Evolutionary conservation across 768 basidiomycete species (phyloP), one percentile per base, ranked within the genome.

Genomic region (Botryobasidium botryosum): DNA sequence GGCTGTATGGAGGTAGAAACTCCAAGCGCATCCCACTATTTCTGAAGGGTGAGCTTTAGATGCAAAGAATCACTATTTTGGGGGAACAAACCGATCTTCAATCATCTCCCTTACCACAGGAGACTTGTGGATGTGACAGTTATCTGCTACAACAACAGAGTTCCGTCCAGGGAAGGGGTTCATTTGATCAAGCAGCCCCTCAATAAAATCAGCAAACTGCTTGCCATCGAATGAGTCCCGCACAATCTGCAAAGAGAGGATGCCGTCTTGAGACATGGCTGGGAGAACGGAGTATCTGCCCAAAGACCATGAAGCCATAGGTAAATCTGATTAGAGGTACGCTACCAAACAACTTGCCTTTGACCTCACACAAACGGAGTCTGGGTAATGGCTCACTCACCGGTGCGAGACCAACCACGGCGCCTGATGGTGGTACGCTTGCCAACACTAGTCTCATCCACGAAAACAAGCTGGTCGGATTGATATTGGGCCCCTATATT

Each of bases 221-320:
- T 4, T 47, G 20, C 27, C 47, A 8, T 41, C 47, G 46, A 54
- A 58, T 10, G 52, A 51, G 6, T 51, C 50, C 23, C 57, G 52
- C 15, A 53, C 43, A 7, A 58, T 44, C 25, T 55, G 40, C 1
- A 44, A 20, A 20, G 48, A 42, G 6, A 60, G 25, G 6, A 59
- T 48, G 3, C 59, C 59, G 24, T 57, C 50, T 13, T 58, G 41
- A 0, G 51, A 52, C 1, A 60, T 40, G 4, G 55, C 57, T 15
- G 59, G 59, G n/a, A 60, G 59, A 3, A 60, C 40, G 3, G 55
- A 60, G 44, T 53, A 57, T 21, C 49, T 53, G 23, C 23, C 13
- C 12, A 21, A 21, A 12, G 10, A 2, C 24, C 24, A 13, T 13
- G 13, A 39, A n/a, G 12, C 2, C 13, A 13, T 13, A 13, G 10